These are phyloP conservation scores for Saturnispora diversa DNA, from an alignment of 805 yeast species.

Conservation along the genomic window DNA sequence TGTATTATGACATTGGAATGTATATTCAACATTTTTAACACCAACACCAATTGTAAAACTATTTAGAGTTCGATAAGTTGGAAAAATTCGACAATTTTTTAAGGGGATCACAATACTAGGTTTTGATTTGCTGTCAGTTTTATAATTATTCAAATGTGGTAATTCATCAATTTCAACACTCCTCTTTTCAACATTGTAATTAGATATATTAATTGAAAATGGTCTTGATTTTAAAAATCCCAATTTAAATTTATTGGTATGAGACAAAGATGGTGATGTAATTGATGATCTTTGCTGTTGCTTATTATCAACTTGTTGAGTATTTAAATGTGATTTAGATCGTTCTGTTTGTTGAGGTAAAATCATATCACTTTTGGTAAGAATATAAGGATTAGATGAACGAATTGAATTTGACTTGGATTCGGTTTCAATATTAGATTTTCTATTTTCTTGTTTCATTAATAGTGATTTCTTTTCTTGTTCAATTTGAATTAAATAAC, in stretches of 20 bases:
- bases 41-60: conserved; percentile 40
- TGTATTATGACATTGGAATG: conserved; percentile 59
- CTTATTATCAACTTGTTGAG: neutral
- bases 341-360: neutral
- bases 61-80: conserved; percentile 42
- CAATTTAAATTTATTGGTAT: conserved; percentile 21
- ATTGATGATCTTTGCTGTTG: conserved; percentile 1
- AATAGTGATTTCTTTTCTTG: conserved; percentile 10
- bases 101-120: conserved; percentile 43
- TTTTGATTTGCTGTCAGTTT: conserved; percentile 36
- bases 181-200: conserved; percentile 15
- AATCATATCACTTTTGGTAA: neutral
- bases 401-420: neutral
- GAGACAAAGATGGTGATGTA: conserved; percentile 7
- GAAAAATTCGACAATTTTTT: conserved; percentile 40
- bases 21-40: conserved; percentile 33
- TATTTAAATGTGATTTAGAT: neutral
- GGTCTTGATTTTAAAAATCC: conserved; percentile 41
- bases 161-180: conserved; percentile 46
- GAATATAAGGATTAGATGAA: neutral
- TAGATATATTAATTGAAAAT: conserved; percentile 43
- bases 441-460: conserved; percentile 1
- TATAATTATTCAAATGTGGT: conserved; percentile 33
- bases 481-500: conserved; percentile 47
- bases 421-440: neutral